Evolutionary conservation across 805 yeast genomes (phyloP), one percentile per base, ranked within the genome.

Genomic region (Candida maris): DNA sequence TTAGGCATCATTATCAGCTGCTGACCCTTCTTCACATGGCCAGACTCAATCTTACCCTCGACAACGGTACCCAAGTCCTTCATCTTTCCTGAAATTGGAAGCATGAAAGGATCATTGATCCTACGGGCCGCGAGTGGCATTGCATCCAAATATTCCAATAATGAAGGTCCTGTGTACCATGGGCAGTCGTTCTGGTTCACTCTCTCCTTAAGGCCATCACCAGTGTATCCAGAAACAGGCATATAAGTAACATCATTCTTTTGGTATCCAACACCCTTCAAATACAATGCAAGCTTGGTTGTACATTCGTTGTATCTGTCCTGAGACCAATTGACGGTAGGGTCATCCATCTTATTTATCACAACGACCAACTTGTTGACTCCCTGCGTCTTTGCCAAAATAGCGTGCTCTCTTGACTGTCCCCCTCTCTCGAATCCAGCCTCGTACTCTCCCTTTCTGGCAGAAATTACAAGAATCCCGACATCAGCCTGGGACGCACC

Each of bases 401-500:
- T 71, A 9, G 97, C 97, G 59, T 91, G 98, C 74, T 89, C 97
- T 70, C 97, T 82, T 24, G 97, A 89, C 71, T 91, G 98, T 51
- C 98, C 98, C 57, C 97, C 97, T 64, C 88, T 86, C 71, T 91
- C 98, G 59, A 91, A 91, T 44, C 98, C 98, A 37, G 98, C 93
- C 71, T 93, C 99, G 67, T 93, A 93, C 65, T 93, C 99, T 69
- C 99, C 99, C 67, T 89, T 88, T 75, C 99, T 85, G 31, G 97
- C 97, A 46, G 96, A 85, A 52, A 93, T 93, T 33, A 93, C 99
- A 56, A 93, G 75, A 49, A 93, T 79, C 68, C 99, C 99, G 40
- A 91, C 93, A 69, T 93, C 99, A 23, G 99, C 98, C 71, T 93
- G 99, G 30, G 97, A 89, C 14, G 99, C 99, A 65, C 98, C 98